phyloP scores from a whole-genome alignment of 228 moss, liverwort and hornwort genomes.

The Sphagnum magellanicum region DNA sequence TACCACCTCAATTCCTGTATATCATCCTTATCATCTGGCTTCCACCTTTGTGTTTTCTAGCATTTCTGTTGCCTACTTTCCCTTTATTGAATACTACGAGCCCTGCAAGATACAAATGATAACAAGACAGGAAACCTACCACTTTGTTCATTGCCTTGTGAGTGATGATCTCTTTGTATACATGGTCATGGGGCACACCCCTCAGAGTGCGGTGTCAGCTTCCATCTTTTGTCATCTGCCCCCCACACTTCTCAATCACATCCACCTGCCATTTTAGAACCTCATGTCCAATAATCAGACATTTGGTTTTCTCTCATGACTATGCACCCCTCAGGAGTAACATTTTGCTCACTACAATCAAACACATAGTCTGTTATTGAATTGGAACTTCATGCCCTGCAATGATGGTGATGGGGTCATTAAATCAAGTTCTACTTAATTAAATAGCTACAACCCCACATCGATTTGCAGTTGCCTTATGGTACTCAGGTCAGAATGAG shows the following conservation, averaged over 20 bases:
- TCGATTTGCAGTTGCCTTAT: no score
- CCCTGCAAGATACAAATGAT: neutral
- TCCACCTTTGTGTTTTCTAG: neutral
- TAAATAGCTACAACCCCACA: no score
- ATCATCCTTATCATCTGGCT: neutral
- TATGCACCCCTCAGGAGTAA: no score
- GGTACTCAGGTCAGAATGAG: no score
- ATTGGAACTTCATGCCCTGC: no score
- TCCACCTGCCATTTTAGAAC: slow-evolving; percentile 33
- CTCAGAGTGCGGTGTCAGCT: slow-evolving; percentile 76
- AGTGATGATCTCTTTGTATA: slow-evolving; percentile 91
- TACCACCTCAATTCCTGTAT: slow-evolving; percentile 3
- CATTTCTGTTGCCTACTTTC: neutral
- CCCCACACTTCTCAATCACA: slow-evolving; percentile 75
- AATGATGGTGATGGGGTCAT: no score
- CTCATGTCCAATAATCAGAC: no score
- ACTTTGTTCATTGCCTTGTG: slow-evolving; percentile 63
- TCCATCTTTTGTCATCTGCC: slow-evolving; percentile 82
- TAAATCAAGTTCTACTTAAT: no score
- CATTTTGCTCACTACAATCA: no score
- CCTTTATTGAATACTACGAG: neutral
- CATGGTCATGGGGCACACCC: slow-evolving; percentile 80
- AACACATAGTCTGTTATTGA: no score
- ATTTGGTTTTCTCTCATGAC: no score
- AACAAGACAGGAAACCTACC: slow-evolving; percentile 14